Percentiles rank a stretch among this genome's conserved stretches.
Evolutionary conservation across 2,329 filamentous ascomycete species (phyloP).

Genomic region (Pseudovirgaria hyperparasitica): DNA sequence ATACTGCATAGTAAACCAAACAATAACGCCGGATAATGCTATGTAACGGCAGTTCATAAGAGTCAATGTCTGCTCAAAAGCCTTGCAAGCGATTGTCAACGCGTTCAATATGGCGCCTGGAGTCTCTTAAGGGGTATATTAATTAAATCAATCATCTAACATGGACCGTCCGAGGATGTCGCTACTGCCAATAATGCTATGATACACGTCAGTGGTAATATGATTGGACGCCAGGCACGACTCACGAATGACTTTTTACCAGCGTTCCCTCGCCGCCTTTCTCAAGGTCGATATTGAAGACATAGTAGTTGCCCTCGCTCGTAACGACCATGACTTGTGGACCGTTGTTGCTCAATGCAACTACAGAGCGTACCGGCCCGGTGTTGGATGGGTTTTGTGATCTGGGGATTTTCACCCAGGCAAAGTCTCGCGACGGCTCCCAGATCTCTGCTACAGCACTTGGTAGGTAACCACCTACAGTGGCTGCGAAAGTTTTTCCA

Average conservation of each 20-base stretch:
- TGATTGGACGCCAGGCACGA: no score
- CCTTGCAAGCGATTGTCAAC: no score
- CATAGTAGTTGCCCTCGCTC: constrained; percentile 86
- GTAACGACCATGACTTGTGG: constrained; percentile 98
- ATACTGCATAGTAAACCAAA: no score
- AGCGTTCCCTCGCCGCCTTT: constrained; percentile 86
- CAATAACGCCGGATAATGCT: no score
- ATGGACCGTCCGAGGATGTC: no score
- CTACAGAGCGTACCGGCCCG: constrained; percentile 68
- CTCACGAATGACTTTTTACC: constrained; percentile 87
- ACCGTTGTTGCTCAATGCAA: constrained; percentile 88
- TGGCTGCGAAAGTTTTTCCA: constrained; percentile 74
- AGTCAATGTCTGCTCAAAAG: no score
- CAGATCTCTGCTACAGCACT: constrained; percentile 94
- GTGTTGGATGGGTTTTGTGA: constrained; percentile 21
- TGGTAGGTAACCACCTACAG: constrained; percentile 83
- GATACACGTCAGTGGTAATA: no score
- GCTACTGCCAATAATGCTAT: no score
- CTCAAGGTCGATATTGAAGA: constrained; percentile 91
- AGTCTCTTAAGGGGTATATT: no score
- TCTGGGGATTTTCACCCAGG: constrained; percentile 86
- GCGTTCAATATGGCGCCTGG: no score
- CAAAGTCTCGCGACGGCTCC: constrained; percentile 91
- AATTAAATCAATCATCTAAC: no score
- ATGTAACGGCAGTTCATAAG: no score